Base-by-base conservation (phyloP, 139 green algal species). In the Zygnema circumcarinatum region DNA sequence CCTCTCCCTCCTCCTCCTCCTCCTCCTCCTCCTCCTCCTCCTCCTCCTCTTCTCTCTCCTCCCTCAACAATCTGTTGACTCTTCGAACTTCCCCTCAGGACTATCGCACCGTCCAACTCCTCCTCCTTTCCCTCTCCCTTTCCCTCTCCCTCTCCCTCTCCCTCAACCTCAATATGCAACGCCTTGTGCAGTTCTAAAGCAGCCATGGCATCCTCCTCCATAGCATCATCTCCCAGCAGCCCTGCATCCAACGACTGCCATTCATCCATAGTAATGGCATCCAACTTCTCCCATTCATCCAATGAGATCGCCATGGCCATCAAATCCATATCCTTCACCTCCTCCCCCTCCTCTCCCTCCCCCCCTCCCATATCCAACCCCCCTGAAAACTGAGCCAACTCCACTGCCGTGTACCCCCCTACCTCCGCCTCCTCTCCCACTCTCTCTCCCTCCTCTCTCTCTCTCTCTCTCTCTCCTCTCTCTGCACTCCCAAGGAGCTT, bases 261-360 rank as follows among this genome's bases (percentile, higher is more conserved):
- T 67, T 90, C 85, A 38, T 90, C 85, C 32, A 90, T 33, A 35
- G 78, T 83, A 7, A 79, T 79, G 22, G 85, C 79, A 29, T 90
- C 85, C 42, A 89, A 47, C 75, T 75, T 74, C 39, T 35, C 20
- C 84, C 84, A 89, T 47, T 89, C 84, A 40, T 89, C 84, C 25
- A 89, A 25, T n/a, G 75, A 87, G 7, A 89, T 40, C 20, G 84
- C 84, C 84, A 87, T 81, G 1, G n/a, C 52, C 84, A 89, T 89
- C 32, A 88, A 2, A 2, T 68, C 79, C 68, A 41, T 29, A 1
- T 84, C 36, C 36, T 86, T 38, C 67, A 22, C 33, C 69, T 74
- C 79, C 42, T 76, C 35, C 36, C 32, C 83, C 11, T 11, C 76
- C 35, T 39, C 16, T 78, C 35, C 69, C 69, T 78, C 54, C 25